Evolutionary conservation across 805 yeast genomes (phyloP).

Genomic region (Spathaspora girioi): DNA sequence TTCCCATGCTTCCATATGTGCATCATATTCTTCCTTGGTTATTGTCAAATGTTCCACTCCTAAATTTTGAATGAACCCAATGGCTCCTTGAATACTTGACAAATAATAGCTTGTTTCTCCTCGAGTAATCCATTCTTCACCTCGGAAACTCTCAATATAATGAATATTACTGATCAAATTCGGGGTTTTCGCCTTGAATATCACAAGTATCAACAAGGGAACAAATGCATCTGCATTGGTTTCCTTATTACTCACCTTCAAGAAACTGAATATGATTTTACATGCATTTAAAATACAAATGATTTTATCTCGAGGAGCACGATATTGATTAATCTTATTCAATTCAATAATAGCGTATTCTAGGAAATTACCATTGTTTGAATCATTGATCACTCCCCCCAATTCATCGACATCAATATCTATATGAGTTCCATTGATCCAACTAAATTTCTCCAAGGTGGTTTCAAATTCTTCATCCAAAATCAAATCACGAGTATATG

Average conservation of each 20-base stretch:
- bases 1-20: slow-evolving; percentile 50
- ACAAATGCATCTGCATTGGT: slow-evolving; percentile 89
- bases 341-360: slow-evolving; percentile 68
- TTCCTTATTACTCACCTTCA: slow-evolving; percentile 68
- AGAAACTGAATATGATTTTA: slow-evolving; percentile 84
- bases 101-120: slow-evolving; percentile 93
- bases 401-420: slow-evolving; percentile 57
- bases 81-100: slow-evolving; percentile 87
- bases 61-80: slow-evolving; percentile 68
- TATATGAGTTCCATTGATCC: slow-evolving; percentile 72
- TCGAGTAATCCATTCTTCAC: slow-evolving; percentile 59
- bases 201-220: slow-evolving; percentile 81
- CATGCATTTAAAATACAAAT: slow-evolving; percentile 90
- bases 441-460: slow-evolving; percentile 60
- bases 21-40: slow-evolving; percentile 54
- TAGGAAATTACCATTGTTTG: slow-evolving; percentile 39
- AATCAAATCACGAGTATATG: slow-evolving; percentile 54
- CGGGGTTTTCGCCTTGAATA: slow-evolving; percentile 63
- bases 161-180: slow-evolving; percentile 72
- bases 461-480: slow-evolving; percentile 51
- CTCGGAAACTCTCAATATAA: slow-evolving; percentile 83
- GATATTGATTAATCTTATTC: slow-evolving; percentile 70
- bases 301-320: slow-evolving; percentile 93
- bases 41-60: slow-evolving; percentile 52
- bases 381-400: slow-evolving; percentile 11